phyloP scores from a whole-genome alignment of 2,329 filamentous ascomycete genomes.

The Cladosporium phlei region DNA sequence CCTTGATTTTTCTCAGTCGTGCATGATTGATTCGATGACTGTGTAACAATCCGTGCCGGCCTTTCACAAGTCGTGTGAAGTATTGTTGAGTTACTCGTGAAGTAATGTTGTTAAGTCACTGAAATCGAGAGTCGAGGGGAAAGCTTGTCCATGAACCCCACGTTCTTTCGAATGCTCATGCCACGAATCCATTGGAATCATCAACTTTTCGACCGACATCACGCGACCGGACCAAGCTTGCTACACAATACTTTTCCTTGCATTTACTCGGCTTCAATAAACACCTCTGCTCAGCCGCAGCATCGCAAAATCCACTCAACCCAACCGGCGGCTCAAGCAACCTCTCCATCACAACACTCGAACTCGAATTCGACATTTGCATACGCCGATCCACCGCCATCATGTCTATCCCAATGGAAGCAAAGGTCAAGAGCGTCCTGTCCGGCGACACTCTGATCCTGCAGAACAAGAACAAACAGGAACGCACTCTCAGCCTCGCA shows the following conservation, averaged over 20 bases:
- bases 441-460: slow-evolving; percentile 91
- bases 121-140: too few relatives aligned
- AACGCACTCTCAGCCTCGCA: slow-evolving; percentile 83
- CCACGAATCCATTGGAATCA: too few relatives aligned
- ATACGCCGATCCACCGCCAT: neutral
- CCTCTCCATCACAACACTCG: neutral
- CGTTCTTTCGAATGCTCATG: too few relatives aligned
- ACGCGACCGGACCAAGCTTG: too few relatives aligned
- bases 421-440: slow-evolving; percentile 86
- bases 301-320: neutral
- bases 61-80: too few relatives aligned
- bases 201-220: too few relatives aligned
- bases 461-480: slow-evolving; percentile 73
- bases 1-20: too few relatives aligned
- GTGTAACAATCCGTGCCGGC: too few relatives aligned
- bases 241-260: slow-evolving; percentile 1
- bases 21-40: too few relatives aligned
- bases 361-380: slow-evolving; percentile 3
- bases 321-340: neutral
- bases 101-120: too few relatives aligned
- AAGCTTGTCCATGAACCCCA: too few relatives aligned
- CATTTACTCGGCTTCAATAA: neutral
- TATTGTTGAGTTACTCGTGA: too few relatives aligned
- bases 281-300: neutral
- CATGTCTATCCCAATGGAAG: slow-evolving; percentile 43